These are phyloP conservation scores for Fraxinus cuspidata DNA, from an alignment of 257 asterid genomes.

Conservation along the genomic window DNA sequence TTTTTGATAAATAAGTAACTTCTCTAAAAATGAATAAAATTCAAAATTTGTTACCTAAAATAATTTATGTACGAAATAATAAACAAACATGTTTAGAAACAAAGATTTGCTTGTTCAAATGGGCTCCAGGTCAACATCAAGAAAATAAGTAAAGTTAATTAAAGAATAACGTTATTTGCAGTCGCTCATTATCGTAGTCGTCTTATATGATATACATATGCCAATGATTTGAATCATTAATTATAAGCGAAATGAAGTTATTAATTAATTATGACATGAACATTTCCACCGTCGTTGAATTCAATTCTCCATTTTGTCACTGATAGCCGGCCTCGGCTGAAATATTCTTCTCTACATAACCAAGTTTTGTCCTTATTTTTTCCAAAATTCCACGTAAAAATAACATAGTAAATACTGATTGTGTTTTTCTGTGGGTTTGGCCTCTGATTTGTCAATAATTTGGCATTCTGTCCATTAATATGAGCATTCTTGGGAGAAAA, in stretches of 20 bases:
- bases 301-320: background rate
- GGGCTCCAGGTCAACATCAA: too few relatives aligned
- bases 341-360: background rate
- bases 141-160: too few relatives aligned
- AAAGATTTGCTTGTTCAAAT: too few relatives aligned
- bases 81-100: too few relatives aligned
- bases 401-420: background rate
- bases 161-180: too few relatives aligned
- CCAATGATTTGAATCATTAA: too few relatives aligned
- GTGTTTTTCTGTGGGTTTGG: background rate
- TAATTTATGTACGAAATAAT: too few relatives aligned
- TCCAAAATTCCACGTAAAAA: background rate
- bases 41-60: too few relatives aligned
- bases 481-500: background rate
- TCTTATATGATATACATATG: too few relatives aligned
- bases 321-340: background rate
- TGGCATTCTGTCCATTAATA: background rate
- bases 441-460: background rate
- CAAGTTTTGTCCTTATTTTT: background rate
- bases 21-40: too few relatives aligned
- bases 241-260: background rate
- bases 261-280: background rate
- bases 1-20: too few relatives aligned
- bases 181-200: too few relatives aligned
- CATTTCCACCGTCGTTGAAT: background rate